phyloP scores from a whole-genome alignment of 129 eudicot species.

The Flaveria robusta region DNA sequence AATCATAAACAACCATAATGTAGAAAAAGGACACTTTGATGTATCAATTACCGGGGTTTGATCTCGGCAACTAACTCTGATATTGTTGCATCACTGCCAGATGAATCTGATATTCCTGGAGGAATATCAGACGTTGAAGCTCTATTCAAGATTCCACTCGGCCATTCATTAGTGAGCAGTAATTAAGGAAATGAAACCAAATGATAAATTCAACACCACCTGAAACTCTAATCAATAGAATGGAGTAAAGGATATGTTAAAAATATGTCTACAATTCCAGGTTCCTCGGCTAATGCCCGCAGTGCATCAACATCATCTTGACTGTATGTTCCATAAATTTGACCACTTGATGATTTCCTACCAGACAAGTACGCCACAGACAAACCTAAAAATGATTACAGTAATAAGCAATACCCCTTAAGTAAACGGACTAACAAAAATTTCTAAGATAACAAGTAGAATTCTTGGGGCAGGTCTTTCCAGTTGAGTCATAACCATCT shows the following conservation, averaged over 20 bases:
- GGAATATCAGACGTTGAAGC: conserved; percentile 63
- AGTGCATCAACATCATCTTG: conserved; percentile 96
- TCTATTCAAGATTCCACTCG: conserved; percentile 69
- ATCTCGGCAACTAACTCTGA: conserved; percentile 90
- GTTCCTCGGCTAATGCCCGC: conserved; percentile 93
- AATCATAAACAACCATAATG: conserved; percentile 3
- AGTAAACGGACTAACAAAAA: not conserved
- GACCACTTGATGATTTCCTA: conserved; percentile 69
- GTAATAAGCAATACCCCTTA: conserved; percentile 31
- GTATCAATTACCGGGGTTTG: conserved; percentile 75
- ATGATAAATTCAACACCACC: not conserved
- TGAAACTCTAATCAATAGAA: not conserved
- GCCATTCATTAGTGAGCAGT: conserved; percentile 90
- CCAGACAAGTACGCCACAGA: conserved; percentile 97
- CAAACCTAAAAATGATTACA: conserved; percentile 57
- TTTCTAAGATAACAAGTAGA: not conserved
- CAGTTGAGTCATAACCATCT: not conserved
- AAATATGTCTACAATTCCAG: conserved; percentile 81
- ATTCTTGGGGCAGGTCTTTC: not conserved
- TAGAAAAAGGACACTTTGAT: conserved; percentile 10
- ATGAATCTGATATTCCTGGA: conserved; percentile 59
- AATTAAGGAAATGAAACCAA: conserved; percentile 50
- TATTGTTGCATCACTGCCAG: conserved; percentile 61
- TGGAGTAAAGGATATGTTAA: conserved; percentile 81
- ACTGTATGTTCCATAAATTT: conserved; percentile 73